Evolutionary conservation across 2,329 filamentous ascomycete genomes (phyloP), one percentile per base, ranked within the genome.

Genomic region (Microdochium paspali): DNA sequence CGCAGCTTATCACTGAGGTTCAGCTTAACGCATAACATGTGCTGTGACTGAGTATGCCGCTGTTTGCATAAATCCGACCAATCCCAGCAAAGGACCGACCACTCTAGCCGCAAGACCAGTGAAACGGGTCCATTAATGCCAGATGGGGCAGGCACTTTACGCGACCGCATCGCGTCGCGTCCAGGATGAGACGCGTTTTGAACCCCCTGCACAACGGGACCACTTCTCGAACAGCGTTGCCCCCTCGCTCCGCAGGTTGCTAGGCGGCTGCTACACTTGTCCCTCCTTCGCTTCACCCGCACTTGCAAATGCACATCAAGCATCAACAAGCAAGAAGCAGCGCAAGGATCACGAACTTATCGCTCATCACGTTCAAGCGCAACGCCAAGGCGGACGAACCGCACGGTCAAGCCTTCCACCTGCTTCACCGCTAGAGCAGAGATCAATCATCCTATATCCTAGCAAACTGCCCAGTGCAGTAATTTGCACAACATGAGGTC

Each of bases 61-160:
- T 30, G 26, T 9, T 9, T 9, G 26, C 26, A 28, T 28, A 28
- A 28, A 28, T 13, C 26, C 26, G 7, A 13, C 26, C 7, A 13
- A 7, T 28, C 7, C 13, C 7, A 28, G 7, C 26, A 28, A 13
- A 7, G 13, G 13, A 28, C 13, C 26, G 26, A 15, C n/a, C 31
- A 18, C 18, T n/a, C 18, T 18, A 35, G 18, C 15, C 10, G 18
- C 10, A n/a, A 15, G 6, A 15, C 5, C n/a, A n/a, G 23, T 5
- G 4, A 6, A 40, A 5, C 15, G 35, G 12, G 35, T 20, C 35
- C 12, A 40, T 40, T 40, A 40, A 40, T 20, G 35, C 35, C 18
- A 20, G 35, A 40, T 40, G 20, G 35, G 35, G 35, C 35, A 40
- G 35, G 35, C 35, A 40, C 35, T 40, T 40, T 40, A 40, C 35